phyloP scores from a whole-genome alignment of 441 rosid genomes.

The Euphorbia celastroides region DNA sequence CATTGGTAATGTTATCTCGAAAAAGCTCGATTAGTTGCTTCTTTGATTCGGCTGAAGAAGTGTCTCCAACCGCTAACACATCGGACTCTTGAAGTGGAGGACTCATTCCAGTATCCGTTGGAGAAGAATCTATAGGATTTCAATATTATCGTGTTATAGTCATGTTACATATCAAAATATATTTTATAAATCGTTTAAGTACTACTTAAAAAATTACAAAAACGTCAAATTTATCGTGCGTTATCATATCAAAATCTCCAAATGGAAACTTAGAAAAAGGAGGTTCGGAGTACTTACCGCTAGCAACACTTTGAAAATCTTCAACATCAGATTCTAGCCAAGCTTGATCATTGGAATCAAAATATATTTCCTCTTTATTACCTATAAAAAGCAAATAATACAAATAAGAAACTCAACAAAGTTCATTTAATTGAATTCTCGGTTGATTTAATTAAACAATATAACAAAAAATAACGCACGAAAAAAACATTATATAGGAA shows the following conservation, averaged over 20 bases:
- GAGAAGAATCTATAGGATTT: conserved; percentile 32
- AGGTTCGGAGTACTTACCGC: conserved; percentile 31
- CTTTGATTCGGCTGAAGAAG: conserved; percentile 32
- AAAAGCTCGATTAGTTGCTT: conserved; percentile 58
- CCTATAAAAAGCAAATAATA: conserved; percentile 22
- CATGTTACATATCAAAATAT: background rate
- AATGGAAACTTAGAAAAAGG: background rate
- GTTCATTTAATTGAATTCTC: too few species aligned
- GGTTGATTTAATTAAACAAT: too few species aligned
- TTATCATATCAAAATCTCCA: background rate
- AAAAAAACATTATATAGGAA: too few species aligned
- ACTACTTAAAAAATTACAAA: too few species aligned
- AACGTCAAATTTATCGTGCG: background rate
- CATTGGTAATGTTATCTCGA: conserved; percentile 31
- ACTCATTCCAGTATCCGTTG: conserved; percentile 21
- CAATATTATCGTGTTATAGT: conserved; percentile 1
- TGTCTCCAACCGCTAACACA: conserved; percentile 23
- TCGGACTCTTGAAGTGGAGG: conserved; percentile 32
- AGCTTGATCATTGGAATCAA: conserved; percentile 37
- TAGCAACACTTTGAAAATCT: conserved; percentile 53
- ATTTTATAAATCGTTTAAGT: background rate
- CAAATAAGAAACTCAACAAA: background rate
- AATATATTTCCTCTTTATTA: conserved; percentile 32
- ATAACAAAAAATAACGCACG: too few species aligned
- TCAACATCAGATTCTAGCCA: conserved; percentile 61